Percentiles rank a stretch among this genome's conserved stretches.
Evolutionary conservation across 371 early-diverging fungal genomes (phyloP).

Genomic region (Mortierella sp.): DNA sequence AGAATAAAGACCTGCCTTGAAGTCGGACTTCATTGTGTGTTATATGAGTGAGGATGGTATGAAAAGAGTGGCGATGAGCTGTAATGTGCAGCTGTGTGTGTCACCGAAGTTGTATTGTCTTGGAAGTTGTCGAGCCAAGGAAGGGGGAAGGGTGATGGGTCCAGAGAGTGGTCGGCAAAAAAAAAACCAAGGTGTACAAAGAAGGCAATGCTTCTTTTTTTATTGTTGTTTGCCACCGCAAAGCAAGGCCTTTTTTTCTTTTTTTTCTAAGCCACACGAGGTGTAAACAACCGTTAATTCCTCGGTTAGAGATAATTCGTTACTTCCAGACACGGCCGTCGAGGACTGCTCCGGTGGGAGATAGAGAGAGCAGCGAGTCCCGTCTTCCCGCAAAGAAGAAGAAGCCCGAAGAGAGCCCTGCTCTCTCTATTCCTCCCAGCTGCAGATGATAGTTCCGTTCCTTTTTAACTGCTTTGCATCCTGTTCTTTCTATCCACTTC

Average conservation of each 20-base stretch:
- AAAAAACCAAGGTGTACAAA: neutral
- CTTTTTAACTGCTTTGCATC: no score
- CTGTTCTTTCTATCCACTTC: neutral
- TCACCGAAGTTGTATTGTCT: neutral
- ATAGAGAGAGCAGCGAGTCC: neutral
- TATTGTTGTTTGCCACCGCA: neutral
- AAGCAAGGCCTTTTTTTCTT: constrained; percentile 12
- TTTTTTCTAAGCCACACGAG: constrained; percentile 33
- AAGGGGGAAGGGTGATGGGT: constrained; percentile 5
- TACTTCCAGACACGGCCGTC: no score
- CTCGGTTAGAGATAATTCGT: no score
- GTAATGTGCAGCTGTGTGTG: neutral
- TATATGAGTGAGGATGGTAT: neutral
- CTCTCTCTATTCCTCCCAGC: no score
- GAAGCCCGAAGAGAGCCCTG: no score
- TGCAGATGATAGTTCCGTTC: no score
- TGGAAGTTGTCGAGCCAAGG: neutral
- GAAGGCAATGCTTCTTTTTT: constrained; percentile 1
- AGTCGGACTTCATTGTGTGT: constrained; percentile 53
- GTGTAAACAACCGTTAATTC: constrained; percentile 19
- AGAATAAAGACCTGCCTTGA: constrained; percentile 38
- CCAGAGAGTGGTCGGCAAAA: neutral
- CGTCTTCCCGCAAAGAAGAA: no score
- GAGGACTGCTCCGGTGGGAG: neutral
- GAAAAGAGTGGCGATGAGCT: neutral